Evolutionary conservation across 2,329 filamentous ascomycete species (phyloP).

Genomic region (Xenoacremonium recifei): DNA sequence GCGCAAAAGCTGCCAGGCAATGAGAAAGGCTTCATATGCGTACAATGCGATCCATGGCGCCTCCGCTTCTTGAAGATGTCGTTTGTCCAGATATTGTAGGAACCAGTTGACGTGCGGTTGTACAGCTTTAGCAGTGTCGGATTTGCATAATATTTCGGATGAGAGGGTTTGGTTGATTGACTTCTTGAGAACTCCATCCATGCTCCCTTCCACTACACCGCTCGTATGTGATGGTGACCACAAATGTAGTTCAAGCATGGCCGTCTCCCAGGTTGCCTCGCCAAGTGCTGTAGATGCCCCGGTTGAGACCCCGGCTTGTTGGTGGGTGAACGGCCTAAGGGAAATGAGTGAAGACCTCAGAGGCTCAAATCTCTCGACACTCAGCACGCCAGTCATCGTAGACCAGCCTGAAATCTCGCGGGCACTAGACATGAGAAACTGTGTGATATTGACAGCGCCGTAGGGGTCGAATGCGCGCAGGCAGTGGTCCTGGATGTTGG

Average conservation of each 20-base stretch:
- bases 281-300: slow-evolving; percentile 18
- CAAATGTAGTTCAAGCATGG: slow-evolving; percentile 41
- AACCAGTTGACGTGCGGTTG: slow-evolving; percentile 40
- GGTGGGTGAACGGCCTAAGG: slow-evolving; percentile 29
- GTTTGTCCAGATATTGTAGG: slow-evolving; percentile 32
- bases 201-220: slow-evolving; percentile 35
- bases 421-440: slow-evolving; percentile 40
- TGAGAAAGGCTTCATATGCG: slow-evolving; percentile 39
- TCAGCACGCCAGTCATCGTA: slow-evolving; percentile 40
- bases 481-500: slow-evolving; percentile 19
- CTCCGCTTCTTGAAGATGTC: slow-evolving; percentile 24
- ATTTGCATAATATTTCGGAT: slow-evolving; percentile 31
- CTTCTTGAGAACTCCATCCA: slow-evolving; percentile 34
- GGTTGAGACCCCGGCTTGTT: slow-evolving; percentile 4
- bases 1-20: slow-evolving; percentile 37
- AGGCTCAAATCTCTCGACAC: slow-evolving; percentile 36
- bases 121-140: slow-evolving; percentile 26
- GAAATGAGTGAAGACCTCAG: slow-evolving; percentile 34
- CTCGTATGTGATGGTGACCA: slow-evolving; percentile 40
- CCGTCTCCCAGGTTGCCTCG: slow-evolving; percentile 39
- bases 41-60: slow-evolving; percentile 39
- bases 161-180: slow-evolving; percentile 29
- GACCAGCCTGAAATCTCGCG: slow-evolving; percentile 42
- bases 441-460: slow-evolving; percentile 40
- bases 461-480: slow-evolving; percentile 38